Evolutionary conservation across 1,284 basidiomycete genomes (phyloP), one percentile per base, ranked within the genome.

Genomic region (Taiwanofungus camphoratus): DNA sequence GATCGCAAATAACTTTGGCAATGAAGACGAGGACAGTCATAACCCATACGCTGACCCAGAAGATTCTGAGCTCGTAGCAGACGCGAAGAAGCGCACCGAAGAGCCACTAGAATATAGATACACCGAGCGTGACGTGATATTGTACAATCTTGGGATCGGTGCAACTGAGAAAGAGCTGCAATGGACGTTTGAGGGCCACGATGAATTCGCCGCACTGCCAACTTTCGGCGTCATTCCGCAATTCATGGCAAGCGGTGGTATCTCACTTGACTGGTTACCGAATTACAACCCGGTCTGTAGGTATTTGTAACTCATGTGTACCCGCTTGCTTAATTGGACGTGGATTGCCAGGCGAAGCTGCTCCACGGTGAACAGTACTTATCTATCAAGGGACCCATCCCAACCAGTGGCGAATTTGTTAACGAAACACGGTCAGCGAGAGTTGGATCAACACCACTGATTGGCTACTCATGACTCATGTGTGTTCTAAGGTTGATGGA

Each of bases 191-290:
- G 96, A 99, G 69, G 82, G 84, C 44, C 76, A 90, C 58, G 90
- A 94, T 40, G 74, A 85, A 21, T 99, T 99, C 67, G 65, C 77
- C 46, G 83, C 87, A 0, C 67, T 99, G 31, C 94, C 92, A 1
- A 97, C 94, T 0, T 99, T 96, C 58, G 95, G 92, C 45, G 94
- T 99, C 36, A 78, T 99, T 48, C 94, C 95, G n/a, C 92, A 93
- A 61, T 93, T 98, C 63, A 62, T 68, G 29, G 80, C 88, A 1
- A 82, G 75, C 53, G 70, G 74, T 2, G 69, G 73, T 20, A 46
- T 88, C 5, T 61, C 82, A 13, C 68, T 93, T 34, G 92, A 90
- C 67, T 95, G 84, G 78, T 68, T 99, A 50, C 95, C 95, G 19
- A 90, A 97, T 67, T 99, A 86, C 70, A 94, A 92, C 62, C 92